Percentiles rank a stretch among this genome's conserved stretches.
These are phyloP conservation scores for Kitagawia praeruptora DNA, from an alignment of 129 eudicot genomes.

Conservation along the genomic window DNA sequence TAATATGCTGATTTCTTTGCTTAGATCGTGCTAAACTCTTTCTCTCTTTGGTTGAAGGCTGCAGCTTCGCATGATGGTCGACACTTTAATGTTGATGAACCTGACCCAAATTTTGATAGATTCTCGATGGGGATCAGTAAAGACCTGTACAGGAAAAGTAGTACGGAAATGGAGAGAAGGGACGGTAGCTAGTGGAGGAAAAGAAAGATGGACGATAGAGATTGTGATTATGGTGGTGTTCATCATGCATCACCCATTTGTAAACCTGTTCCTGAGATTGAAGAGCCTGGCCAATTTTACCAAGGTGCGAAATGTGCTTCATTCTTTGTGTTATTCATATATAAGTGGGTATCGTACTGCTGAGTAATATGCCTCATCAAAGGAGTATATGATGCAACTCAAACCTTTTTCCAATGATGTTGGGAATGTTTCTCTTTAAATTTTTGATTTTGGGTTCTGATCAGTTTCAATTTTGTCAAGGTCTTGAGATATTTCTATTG, in stretches of 20 bases:
- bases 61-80: slow-evolving; percentile 31
- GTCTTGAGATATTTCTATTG: too few species aligned
- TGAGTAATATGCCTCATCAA: not conserved
- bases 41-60: slow-evolving; percentile 27
- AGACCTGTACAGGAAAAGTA: slow-evolving; percentile 30
- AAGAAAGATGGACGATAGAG: slow-evolving; percentile 32
- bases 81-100: slow-evolving; percentile 34
- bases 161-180: slow-evolving; percentile 38
- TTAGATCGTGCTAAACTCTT: slow-evolving; percentile 1
- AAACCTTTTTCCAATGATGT: too few species aligned
- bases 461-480: too few species aligned
- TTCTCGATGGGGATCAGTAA: slow-evolving; percentile 31
- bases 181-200: slow-evolving; percentile 34
- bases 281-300: slow-evolving; percentile 43
- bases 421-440: too few species aligned
- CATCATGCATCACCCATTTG: too few species aligned
- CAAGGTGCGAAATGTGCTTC: slow-evolving; percentile 33
- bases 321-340: not conserved
- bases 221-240: slow-evolving; percentile 19
- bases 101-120: slow-evolving; percentile 32
- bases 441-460: too few species aligned
- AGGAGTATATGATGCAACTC: too few species aligned
- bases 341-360: not conserved
- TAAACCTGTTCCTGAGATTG: slow-evolving; percentile 42
- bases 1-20: not conserved